Base-by-base conservation (phyloP, 176 grass and related monocot species). In the Panicum miliaceum region DNA sequence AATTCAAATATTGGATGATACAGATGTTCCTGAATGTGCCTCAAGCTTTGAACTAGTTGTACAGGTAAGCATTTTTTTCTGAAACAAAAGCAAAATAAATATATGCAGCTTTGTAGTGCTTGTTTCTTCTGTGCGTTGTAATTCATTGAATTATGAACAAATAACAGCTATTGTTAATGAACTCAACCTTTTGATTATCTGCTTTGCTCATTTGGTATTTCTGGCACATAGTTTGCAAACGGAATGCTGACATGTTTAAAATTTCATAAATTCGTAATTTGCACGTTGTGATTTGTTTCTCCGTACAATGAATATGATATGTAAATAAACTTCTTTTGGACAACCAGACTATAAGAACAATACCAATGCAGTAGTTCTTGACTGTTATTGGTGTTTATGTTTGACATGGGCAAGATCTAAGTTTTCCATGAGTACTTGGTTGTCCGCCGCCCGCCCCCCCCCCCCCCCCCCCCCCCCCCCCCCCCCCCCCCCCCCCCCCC, bases 1-100 rank as follows among this genome's bases (percentile, higher is more conserved):
- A 75, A 89, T 84, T 73, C 56, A 89, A 22, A 89, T 89, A 72
- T 68, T 80, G 38, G 66, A 78, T 19, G 87, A 89, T 32, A 38
- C 26, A 38, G 68, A 80, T 37, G 48, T 89, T 80, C 87, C 87
- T 29, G 87, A 68, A 59, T 84, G 87, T 89, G 87, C 75, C 20
- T 84, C 87, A 67, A 26, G 73, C 26, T 84, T 65, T 74, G 87
- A 89, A 50, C 47, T 54, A 59, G 59, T 89, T 89, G 22, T 89
- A 68, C 75, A 89, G 87, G 87, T 59, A 84, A 89, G 87, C 67
- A n/a, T 66, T 65, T 73, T 32, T 16, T 16, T 13, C 35, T 57
- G 11, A 20, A 71, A 45, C 37, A 45, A 79, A 56, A 78, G 37
- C 11, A 47, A 56, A 71, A 36, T 14, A 78, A 86, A 81, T 75